phyloP scores from a whole-genome alignment of 1,284 basidiomycete genomes.

The Pseudozyma tsukubaensis region DNA sequence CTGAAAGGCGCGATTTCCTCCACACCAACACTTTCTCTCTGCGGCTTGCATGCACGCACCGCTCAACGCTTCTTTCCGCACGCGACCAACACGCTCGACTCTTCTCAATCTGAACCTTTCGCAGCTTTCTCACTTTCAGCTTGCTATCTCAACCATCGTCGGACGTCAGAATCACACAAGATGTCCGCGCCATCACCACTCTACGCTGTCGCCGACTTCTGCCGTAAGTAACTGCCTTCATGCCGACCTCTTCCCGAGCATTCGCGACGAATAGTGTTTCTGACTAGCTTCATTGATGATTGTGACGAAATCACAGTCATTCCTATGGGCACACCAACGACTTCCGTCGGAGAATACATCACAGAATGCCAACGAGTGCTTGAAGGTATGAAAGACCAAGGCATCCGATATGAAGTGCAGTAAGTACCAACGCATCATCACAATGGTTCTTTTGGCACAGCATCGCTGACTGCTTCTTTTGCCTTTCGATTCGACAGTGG shows the following conservation, averaged over 20 bases:
- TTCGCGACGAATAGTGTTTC: too few species aligned
- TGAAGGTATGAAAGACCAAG: conserved; percentile 54
- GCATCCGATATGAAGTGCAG: conserved; percentile 65
- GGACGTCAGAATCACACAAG: background rate
- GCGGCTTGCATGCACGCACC: conserved; percentile 28
- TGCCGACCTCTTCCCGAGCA: background rate
- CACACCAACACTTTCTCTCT: conserved; percentile 34
- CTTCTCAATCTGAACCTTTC: too few species aligned
- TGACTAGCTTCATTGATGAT: background rate
- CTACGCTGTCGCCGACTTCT: conserved; percentile 60
- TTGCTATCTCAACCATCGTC: background rate
- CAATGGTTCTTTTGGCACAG: background rate
- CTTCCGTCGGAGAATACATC: conserved; percentile 66
- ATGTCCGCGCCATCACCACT: conserved; percentile 31
- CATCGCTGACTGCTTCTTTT: conserved; percentile 9
- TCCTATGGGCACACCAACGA: conserved; percentile 64
- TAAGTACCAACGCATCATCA: conserved; percentile 18
- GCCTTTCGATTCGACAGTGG: conserved; percentile 44
- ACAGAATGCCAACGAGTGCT: conserved; percentile 66
- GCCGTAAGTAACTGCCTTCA: conserved; percentile 32
- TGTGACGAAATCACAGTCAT: conserved; percentile 46
- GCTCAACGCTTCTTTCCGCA: background rate
- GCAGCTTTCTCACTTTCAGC: too few species aligned
- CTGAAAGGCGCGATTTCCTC: conserved; percentile 12
- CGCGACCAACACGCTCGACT: background rate